Base-by-base conservation (phyloP, 2,329 filamentous ascomycete species). In the Exophiala sp. region DNA sequence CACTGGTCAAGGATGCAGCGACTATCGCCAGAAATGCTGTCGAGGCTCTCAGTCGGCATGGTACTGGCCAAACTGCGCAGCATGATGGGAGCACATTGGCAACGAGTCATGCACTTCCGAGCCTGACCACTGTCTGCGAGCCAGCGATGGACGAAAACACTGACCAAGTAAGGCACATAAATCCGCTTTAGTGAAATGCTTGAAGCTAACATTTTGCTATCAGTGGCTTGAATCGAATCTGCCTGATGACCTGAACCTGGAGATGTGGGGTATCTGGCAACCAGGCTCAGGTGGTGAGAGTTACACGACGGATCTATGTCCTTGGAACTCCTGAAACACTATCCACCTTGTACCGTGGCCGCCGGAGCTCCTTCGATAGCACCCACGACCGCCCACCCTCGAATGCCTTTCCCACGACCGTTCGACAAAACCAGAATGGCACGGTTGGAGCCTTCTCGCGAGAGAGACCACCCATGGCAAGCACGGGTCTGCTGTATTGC, bases 1-100 rank as follows among this genome's bases (percentile, higher is more conserved):
- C 46, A 10, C 36, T 49, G 16, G 46, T 49, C 9, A 49, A 41
- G 35, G 46, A 49, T 40, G 24, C n/a, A 3, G 18, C 46, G 20
- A 24, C n/a, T 1, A 34, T 49, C 18, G 46, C 46, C 46, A 21
- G 46, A 18, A 49, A 41, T 7, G 46, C 36, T 8, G 36, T 40
- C 9, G 33, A 21, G 38, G 14, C 5, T 9, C 10, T 9, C 35
- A 38, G 35, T 38, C 6, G 35, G 35, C 35, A 38, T 11, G n/a
- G n/a, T n/a, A 12, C 35, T 38, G 35, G 35, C 14, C 35, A 12
- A 12, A 38, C 10, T 4, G 35, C 10, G 35, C 6, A 38, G 35
- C 35, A 38, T 5, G 11, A 12, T 38, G 6, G 14, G 5, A 38
- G 35, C 35, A 38, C 6, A 38, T 38, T 10, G 35, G 14, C 5